A percentile compares a stretch with the other conserved stretches of the same genome.
Conservation (phyloP, 805 yeast species). For the Starmerella powellii region DNA sequence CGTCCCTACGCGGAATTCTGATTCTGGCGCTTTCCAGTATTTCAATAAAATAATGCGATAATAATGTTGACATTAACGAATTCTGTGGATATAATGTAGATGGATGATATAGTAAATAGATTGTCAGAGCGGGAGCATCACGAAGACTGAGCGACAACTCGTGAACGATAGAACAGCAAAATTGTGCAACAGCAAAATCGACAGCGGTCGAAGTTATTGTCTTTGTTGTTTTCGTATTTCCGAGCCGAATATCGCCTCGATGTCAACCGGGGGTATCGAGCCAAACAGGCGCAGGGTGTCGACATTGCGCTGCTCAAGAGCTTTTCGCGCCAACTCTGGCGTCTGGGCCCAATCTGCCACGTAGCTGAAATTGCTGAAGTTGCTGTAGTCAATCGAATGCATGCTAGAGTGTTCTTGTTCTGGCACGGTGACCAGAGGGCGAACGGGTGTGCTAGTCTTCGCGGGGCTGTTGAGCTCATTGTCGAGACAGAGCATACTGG, state of each 20-base stretch:
- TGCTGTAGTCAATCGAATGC: slow-evolving; percentile 10
- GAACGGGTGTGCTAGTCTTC: slow-evolving; percentile 5
- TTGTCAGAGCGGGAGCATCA: too few species aligned
- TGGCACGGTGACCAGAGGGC: not conserved
- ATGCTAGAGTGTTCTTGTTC: not conserved
- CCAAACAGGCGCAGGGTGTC: slow-evolving; percentile 68
- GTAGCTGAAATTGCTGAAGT: slow-evolving; percentile 25
- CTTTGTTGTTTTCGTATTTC: slow-evolving; percentile 5
- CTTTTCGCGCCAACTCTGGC: slow-evolving; percentile 39
- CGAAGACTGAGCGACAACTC: too few species aligned
- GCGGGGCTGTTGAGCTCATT: not conserved
- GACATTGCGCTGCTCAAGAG: slow-evolving; percentile 38
- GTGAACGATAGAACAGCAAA: too few species aligned
- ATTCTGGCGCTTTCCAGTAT: too few species aligned
- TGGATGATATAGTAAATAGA: too few species aligned
- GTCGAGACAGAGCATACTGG: not conserved
- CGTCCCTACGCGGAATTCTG: too few species aligned
- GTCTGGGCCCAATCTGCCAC: slow-evolving; percentile 53
- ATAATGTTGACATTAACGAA: too few species aligned
- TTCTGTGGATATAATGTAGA: too few species aligned
- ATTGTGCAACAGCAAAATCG: too few species aligned
- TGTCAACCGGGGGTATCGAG: slow-evolving; percentile 53
- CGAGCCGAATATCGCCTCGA: slow-evolving; percentile 48
- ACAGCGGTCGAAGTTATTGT: too few species aligned
- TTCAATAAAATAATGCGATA: too few species aligned